Evolutionary conservation across 2,329 filamentous ascomycete species (phyloP), one percentile per base, ranked within the genome.

Genomic region (Pseudopyricularia cyperi): DNA sequence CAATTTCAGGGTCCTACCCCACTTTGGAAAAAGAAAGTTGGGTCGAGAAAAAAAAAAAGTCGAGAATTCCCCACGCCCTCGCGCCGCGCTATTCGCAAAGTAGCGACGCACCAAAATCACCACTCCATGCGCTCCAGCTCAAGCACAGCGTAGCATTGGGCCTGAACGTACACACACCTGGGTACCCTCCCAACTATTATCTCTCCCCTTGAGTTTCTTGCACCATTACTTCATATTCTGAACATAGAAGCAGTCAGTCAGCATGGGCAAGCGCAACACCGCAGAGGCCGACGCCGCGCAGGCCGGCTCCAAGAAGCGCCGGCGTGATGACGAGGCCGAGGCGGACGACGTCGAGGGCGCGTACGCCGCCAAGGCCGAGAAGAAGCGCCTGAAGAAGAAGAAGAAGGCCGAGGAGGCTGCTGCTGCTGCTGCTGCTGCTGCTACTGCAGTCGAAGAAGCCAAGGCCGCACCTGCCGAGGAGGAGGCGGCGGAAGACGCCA

Each of bases 401-500:
- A 51, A 51, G 50, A 46, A 42, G 50, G 46, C 48, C 26, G 24
- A 34, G 26, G 50, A 52, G 44, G 52, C 42, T 30, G 14, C 44
- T 17, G 34, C 19, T 26, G 14, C 28, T 30, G 26, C 54, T 53
- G 35, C 26, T 15, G 55, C 48, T 28, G 44, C 53, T 44, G 42
- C 48, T 11, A n/a, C n/a, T n/a, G n/a, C n/a, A n/a, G 17, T 11
- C 17, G 37, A 42, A 9, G 53, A 58, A 52, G 52, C 58, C 39
- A 53, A 55, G 19, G 54, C 57, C 32, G 60, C n/a, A n/a, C n/a
- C n/a, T n/a, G n/a, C n/a, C n/a, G n/a, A 62, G 49, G 59, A 52
- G 52, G 65, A 62, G 53, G 62, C 63, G 46, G 64, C 65, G 52
- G 66, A 66, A 53, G 68, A 70, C 48, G 60, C 59, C 53, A 61